These are phyloP conservation scores for Alternaria atra DNA, from an alignment of 2,329 filamentous ascomycete species.

Conservation along the genomic window DNA sequence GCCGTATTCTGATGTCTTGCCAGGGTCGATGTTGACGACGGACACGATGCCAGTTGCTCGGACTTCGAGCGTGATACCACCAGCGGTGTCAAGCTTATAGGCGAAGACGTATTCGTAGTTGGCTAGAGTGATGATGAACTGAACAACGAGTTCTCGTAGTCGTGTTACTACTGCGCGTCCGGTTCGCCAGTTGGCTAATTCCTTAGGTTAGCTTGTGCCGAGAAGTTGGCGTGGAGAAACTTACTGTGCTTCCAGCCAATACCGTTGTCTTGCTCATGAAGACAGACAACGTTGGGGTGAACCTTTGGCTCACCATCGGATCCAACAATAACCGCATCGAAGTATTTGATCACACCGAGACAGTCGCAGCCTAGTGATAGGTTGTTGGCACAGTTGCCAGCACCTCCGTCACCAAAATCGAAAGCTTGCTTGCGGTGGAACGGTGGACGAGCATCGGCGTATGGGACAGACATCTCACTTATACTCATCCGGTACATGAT, in stretches of 20 bases:
- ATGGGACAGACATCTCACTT: conserved; percentile 74
- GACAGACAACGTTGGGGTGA: conserved; percentile 69
- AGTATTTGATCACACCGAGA: conserved; percentile 72
- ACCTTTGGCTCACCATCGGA: conserved; percentile 63
- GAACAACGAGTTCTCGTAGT: conserved; percentile 69
- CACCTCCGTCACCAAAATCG: conserved; percentile 74
- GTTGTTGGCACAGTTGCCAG: conserved; percentile 73
- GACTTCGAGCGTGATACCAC: conserved; percentile 68
- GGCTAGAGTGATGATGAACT: conserved; percentile 73
- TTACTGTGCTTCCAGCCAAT: conserved; percentile 55
- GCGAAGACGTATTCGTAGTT: conserved; percentile 77
- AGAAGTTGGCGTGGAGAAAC: background rate
- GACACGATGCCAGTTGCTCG: conserved; percentile 73
- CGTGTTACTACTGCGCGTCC: conserved; percentile 69
- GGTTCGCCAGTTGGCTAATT: conserved; percentile 66
- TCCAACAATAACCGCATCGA: conserved; percentile 65
- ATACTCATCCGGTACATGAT: conserved; percentile 73
- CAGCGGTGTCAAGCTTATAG: conserved; percentile 71
- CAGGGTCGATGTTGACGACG: conserved; percentile 67
- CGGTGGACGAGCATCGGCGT: conserved; percentile 69
- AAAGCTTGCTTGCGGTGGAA: conserved; percentile 77
- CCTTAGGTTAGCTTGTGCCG: background rate
- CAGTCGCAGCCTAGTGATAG: conserved; percentile 74
- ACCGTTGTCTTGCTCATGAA: conserved; percentile 75
- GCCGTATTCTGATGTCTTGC: conserved; percentile 63